phyloP scores from a whole-genome alignment of 208 protist genomes.

The Crithidia sp. region DNA sequence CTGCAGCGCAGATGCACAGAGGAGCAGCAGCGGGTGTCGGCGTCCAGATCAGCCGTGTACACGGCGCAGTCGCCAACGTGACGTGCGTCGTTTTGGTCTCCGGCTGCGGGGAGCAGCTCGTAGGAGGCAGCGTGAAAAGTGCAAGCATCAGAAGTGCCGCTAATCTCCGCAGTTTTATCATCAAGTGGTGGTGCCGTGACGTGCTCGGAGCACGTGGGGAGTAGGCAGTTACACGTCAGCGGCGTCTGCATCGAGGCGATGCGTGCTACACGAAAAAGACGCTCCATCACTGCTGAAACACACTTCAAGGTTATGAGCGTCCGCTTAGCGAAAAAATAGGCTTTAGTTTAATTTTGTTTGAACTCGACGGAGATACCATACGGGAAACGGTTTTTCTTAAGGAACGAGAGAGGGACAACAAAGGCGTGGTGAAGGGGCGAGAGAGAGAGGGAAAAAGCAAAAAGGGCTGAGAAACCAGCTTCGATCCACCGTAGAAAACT shows the following conservation, averaged over 20 bases:
- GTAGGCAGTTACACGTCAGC: conserved; percentile 81
- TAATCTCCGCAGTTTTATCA: not conserved
- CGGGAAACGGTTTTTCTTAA: not conserved
- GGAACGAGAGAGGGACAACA: not conserved
- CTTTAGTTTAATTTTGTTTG: not conserved
- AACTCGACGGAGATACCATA: not conserved
- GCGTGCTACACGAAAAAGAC: conserved; percentile 8
- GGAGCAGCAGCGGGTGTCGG: not conserved
- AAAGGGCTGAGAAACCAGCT: no score
- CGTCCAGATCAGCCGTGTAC: not conserved
- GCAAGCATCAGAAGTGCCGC: not conserved
- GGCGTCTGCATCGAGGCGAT: conserved; percentile 16
- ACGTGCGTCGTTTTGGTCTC: not conserved
- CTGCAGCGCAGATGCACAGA: not conserved
- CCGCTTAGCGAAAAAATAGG: not conserved
- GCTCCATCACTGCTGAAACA: not conserved
- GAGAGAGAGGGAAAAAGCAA: no score
- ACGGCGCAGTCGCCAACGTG: conserved; percentile 34
- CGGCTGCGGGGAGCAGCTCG: conserved; percentile 24
- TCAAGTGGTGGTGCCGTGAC: not conserved
- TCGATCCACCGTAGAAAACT: no score
- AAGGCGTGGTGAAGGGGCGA: not conserved
- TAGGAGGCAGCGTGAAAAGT: conserved; percentile 42
- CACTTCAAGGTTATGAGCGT: no score
- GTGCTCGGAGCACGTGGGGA: conserved; percentile 14